These are phyloP conservation scores for Quercus cerris DNA, from an alignment of 306 rosid genomes.

Conservation along the genomic window DNA sequence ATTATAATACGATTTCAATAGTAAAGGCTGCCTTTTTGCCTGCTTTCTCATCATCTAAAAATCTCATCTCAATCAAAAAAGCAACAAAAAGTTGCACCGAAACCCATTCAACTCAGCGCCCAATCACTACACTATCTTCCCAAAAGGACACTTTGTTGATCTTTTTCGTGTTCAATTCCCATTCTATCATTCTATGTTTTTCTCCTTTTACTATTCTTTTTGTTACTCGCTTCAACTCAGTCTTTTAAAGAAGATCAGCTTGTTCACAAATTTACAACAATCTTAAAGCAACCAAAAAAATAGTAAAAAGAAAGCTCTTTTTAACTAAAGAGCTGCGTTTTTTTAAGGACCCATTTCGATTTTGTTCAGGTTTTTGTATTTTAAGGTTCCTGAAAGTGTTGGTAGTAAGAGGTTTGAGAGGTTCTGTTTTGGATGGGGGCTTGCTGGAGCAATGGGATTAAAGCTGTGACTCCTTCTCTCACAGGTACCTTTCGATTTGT, in stretches of 20 bases:
- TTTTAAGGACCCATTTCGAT: neutral
- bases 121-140: constrained; percentile 29
- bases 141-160: constrained; percentile 20
- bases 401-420: constrained; percentile 18
- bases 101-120: constrained; percentile 19
- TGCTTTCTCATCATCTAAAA: neutral
- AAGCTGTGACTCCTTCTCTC: constrained; percentile 60
- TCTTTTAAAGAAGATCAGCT: neutral
- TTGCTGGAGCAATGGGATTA: constrained; percentile 82
- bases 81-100: constrained; percentile 17
- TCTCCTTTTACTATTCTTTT: constrained; percentile 2
- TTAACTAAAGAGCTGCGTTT: neutral
- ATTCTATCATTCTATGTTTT: neutral
- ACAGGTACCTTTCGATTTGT: constrained; percentile 48
- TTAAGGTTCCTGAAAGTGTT: constrained; percentile 20
- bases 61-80: constrained; percentile 24
- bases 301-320: neutral
- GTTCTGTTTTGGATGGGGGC: constrained; percentile 72
- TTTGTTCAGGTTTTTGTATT: constrained; percentile 1
- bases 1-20: constrained; percentile 6
- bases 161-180: constrained; percentile 13
- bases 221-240: neutral
- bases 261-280: neutral
- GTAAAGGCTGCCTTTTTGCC: constrained; percentile 14
- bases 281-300: neutral